phyloP scores from a whole-genome alignment of 148 eudicot genomes.

The Selenicereus undatus region DNA sequence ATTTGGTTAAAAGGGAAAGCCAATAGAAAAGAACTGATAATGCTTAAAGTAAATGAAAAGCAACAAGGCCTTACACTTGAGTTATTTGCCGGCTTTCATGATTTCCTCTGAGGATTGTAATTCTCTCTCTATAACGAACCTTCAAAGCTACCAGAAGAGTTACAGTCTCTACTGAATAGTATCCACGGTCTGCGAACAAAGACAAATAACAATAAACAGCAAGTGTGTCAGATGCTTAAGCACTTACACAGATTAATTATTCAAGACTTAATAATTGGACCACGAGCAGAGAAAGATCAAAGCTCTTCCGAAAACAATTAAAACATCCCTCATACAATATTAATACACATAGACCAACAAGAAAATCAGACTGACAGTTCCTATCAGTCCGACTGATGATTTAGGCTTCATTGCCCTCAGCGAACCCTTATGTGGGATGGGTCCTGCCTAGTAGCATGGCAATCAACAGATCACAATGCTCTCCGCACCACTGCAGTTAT shows the following conservation, averaged over 20 bases:
- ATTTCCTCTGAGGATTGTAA: constrained; percentile 92
- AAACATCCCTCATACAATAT: not conserved
- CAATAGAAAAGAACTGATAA: not conserved
- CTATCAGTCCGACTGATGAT: not conserved
- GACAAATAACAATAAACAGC: constrained; percentile 16
- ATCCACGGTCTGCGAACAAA: constrained; percentile 72
- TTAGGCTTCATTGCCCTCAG: not conserved
- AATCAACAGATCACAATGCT: not conserved
- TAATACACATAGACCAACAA: not conserved
- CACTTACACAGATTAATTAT: not conserved
- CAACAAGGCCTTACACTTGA: constrained; percentile 58
- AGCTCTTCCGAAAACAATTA: not conserved
- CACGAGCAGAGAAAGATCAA: not conserved
- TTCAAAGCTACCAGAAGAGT: constrained; percentile 90
- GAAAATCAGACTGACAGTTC: not conserved
- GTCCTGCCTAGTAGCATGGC: not conserved
- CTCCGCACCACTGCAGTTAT: not conserved
- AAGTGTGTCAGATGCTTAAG: not conserved
- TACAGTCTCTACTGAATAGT: constrained; percentile 91
- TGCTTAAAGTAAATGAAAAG: not conserved
- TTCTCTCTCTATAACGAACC: constrained; percentile 91
- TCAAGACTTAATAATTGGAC: not conserved
- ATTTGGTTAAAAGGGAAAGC: not conserved
- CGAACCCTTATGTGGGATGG: not conserved
- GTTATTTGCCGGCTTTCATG: constrained; percentile 98